A percentile compares a stretch with the other conserved stretches of the same genome.
Conservation (phyloP, 257 asterid genomes). For the Solanum virginianum region DNA sequence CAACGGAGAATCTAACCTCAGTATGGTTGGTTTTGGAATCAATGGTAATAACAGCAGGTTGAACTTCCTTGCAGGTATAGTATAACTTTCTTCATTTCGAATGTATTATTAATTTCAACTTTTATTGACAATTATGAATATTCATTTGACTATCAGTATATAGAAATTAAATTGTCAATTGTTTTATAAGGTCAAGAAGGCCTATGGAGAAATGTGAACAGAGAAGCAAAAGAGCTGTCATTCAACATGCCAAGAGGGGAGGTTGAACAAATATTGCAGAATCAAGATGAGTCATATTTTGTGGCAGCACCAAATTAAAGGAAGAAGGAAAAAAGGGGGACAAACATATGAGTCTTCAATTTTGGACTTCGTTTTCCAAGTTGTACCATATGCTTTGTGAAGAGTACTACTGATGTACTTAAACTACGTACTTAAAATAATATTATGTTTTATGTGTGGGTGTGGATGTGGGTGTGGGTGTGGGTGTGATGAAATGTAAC, state of each 20-base stretch:
- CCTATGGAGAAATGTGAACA: conserved; percentile 20
- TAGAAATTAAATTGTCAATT: background rate
- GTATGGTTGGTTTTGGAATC: conserved; percentile 28
- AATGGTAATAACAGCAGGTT: conserved; percentile 13
- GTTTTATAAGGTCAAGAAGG: conserved; percentile 9
- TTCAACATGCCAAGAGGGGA: background rate
- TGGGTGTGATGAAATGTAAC: background rate
- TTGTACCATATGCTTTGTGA: background rate
- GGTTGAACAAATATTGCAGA: conserved; percentile 7
- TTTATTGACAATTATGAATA: background rate
- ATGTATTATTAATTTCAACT: too few species aligned
- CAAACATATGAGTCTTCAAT: conserved; percentile 5
- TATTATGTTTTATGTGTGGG: background rate
- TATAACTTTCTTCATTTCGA: background rate
- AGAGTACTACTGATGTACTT: background rate
- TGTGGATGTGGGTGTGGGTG: background rate
- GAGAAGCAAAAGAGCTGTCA: conserved; percentile 21
- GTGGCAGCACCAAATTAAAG: conserved; percentile 14
- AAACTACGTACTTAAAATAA: background rate
- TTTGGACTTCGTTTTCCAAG: conserved; percentile 14
- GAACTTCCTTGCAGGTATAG: conserved; percentile 28
- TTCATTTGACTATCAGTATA: background rate
- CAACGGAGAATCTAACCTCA: conserved; percentile 15
- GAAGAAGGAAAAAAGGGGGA: background rate
- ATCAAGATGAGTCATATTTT: conserved; percentile 15